Evolutionary conservation across 257 asterid genomes (phyloP), one percentile per base, ranked within the genome.

Genomic region (Petunia secreta): DNA sequence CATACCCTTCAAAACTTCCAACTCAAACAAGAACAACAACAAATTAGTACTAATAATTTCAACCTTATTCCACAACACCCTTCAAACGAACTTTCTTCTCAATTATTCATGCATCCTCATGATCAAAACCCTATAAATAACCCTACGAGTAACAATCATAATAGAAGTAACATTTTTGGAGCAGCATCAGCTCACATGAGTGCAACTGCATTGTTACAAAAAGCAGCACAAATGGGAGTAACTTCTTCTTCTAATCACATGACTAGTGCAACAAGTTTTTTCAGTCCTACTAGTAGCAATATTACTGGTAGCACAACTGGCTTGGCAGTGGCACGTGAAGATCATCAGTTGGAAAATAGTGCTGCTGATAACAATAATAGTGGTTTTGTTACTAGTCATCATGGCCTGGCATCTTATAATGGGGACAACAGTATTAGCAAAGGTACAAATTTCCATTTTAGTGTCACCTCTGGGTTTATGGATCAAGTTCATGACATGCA

Each of bases 181-280:
- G 65, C 74, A 37, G 50, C 81, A 1, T 68, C 88, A 3, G 57
- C 88, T 16, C 85, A 90, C 38, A 90, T 91, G 94, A 90, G 94
- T 0, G 97, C 97, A 10, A 91, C 94, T 0, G 92, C 93, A 2
- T 59, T 91, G 88, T 87, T 91, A 25, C 97, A 91, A 62, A 91
- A 90, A 62, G 94, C 97, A 15, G 87, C 97, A 1, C 93, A 87
- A 34, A 90, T 91, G 87, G 97, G 97, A 34, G 97, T 89, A 0
- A 85, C 91, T 9, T 87, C 58, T 76, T 39, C 43, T 38, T 63
- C 76, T 73, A 52, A 67, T 85, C 91, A 87, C 92, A 87, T 89
- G 91, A 81, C 25, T 25, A 25, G 5, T n/a, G 38, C 2, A 1
- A 67, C 13, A 8, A 50, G 7, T 34, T 34, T 73, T 73, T 50